Evolutionary conservation across 2,329 filamentous ascomycete species (phyloP).

Genomic region (Paramyrothecium roridum): DNA sequence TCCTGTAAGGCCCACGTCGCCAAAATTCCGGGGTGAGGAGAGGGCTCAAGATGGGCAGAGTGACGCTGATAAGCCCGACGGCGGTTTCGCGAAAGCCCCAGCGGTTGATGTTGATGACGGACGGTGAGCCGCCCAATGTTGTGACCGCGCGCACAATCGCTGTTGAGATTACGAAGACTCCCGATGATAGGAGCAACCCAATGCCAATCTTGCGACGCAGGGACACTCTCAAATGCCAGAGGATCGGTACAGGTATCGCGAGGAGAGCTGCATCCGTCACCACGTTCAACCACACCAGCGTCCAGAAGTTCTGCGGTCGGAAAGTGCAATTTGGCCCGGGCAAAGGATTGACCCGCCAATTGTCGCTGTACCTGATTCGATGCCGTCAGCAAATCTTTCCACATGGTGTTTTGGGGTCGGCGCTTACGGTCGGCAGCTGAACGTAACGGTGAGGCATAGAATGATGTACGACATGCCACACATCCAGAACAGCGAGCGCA

Average conservation of each 20-base stretch:
- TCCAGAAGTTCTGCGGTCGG: constrained; percentile 17
- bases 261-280: constrained; percentile 19
- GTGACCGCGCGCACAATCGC: constrained; percentile 16
- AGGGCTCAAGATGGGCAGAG: neutral
- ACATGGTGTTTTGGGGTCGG: neutral
- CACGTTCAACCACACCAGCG: constrained; percentile 17
- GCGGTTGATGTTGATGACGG: constrained; percentile 18
- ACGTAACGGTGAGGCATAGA: constrained; percentile 9
- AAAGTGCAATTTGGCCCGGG: constrained; percentile 9
- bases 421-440: constrained; percentile 10
- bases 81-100: constrained; percentile 1
- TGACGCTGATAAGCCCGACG: neutral
- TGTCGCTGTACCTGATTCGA: constrained; percentile 8
- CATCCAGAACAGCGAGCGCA: constrained; percentile 12
- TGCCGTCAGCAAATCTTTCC: neutral
- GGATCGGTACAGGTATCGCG: constrained; percentile 19
- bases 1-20: neutral
- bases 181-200: constrained; percentile 17
- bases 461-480: constrained; percentile 12
- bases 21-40: neutral
- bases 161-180: constrained; percentile 20
- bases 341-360: constrained; percentile 19
- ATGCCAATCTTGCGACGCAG: constrained; percentile 4
- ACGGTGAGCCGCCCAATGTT: constrained; percentile 14
- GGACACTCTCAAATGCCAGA: constrained; percentile 8